Evolutionary conservation across 2,329 filamentous ascomycete species (phyloP).

Genomic region (Colletotrichum sp.): DNA sequence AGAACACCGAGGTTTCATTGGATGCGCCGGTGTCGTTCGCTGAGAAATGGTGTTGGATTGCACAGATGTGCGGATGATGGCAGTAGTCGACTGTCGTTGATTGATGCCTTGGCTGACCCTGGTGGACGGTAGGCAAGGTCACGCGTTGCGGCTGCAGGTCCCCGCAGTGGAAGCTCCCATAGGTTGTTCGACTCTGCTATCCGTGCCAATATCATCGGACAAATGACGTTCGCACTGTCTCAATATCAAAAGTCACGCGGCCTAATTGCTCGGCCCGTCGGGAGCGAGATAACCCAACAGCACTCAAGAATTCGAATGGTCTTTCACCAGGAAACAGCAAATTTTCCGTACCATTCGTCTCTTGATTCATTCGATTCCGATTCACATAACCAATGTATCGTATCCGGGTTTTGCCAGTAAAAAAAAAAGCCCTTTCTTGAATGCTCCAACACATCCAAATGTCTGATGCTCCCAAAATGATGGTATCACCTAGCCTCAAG

Average conservation of each 20-base stretch:
- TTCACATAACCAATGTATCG: background rate
- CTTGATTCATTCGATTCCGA: background rate
- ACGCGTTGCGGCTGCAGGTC: background rate
- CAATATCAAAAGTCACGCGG: background rate
- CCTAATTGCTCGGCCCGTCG: background rate
- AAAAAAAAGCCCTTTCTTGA: background rate
- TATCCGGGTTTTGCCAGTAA: background rate
- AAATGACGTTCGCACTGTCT: background rate
- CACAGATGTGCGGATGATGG: background rate
- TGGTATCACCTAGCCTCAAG: conserved; percentile 3
- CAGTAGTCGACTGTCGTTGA: background rate
- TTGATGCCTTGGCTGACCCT: background rate
- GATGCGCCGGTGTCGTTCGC: background rate
- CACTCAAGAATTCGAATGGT: background rate
- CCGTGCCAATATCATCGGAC: background rate
- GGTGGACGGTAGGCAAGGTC: background rate
- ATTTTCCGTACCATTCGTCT: background rate
- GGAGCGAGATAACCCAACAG: background rate
- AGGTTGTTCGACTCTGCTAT: background rate
- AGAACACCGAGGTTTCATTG: background rate
- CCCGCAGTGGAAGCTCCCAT: background rate
- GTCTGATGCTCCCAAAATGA: background rate
- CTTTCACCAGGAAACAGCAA: background rate
- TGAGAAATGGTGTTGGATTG: background rate
- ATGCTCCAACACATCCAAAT: background rate